Evolutionary conservation across 192 early-diverging fungal genomes (phyloP).

Genomic region (Helicostylum pulchrum): DNA sequence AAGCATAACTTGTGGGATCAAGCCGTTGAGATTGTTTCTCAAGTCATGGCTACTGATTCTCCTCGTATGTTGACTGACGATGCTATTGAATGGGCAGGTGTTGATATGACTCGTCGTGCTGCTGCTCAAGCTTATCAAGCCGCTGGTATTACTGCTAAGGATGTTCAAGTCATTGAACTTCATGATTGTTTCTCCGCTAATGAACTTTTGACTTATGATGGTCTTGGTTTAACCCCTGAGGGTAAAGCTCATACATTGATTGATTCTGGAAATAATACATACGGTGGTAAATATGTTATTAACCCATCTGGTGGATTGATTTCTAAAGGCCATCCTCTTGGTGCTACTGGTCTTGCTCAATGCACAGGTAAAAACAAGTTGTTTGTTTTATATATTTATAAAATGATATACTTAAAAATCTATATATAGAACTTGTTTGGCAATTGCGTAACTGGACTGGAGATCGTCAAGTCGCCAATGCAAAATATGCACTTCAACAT

Average conservation of each 20-base stretch:
- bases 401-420: neutral
- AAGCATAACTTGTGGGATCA: conserved; percentile 58
- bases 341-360: conserved; percentile 76
- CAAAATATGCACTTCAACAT: conserved; percentile 66
- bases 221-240: conserved; percentile 59
- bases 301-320: conserved; percentile 75
- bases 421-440: conserved; percentile 46
- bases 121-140: conserved; percentile 49
- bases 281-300: conserved; percentile 63
- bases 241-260: conserved; percentile 64
- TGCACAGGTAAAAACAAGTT: conserved; percentile 48
- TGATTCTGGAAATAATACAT: conserved; percentile 52
- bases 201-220: conserved; percentile 73
- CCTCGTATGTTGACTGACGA: conserved; percentile 47
- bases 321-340: conserved; percentile 75
- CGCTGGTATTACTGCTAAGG: conserved; percentile 56
- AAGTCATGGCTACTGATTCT: conserved; percentile 73
- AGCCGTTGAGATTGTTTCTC: conserved; percentile 65
- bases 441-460: conserved; percentile 65
- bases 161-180: conserved; percentile 68
- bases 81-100: conserved; percentile 59
- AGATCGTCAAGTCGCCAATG: conserved; percentile 63
- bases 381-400: neutral
- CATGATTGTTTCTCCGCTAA: conserved; percentile 80
- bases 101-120: conserved; percentile 70